Conservation (phyloP, 1,284 basidiomycete species). For the Marasmius oreades region DNA sequence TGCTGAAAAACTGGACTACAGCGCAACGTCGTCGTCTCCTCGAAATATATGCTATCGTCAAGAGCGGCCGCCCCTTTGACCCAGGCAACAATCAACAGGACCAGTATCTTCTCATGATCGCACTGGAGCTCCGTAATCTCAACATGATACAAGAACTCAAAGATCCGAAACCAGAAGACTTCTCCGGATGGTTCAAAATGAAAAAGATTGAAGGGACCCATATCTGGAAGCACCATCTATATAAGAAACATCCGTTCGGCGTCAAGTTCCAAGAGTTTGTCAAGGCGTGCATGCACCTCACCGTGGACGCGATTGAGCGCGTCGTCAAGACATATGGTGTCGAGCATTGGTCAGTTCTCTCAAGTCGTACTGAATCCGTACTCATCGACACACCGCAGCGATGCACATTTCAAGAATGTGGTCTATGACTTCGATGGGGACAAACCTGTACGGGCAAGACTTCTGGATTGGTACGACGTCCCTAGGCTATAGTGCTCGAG, state of each 20-base stretch:
- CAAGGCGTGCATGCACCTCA: neutral
- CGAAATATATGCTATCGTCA: conserved; percentile 1
- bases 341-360: conserved; percentile 1
- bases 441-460: neutral
- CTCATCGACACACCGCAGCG: neutral
- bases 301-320: neutral
- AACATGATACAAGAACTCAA: neutral
- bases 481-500: neutral
- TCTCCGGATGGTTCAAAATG: conserved; percentile 2
- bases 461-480: neutral
- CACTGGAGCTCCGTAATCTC: neutral
- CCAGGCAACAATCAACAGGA: neutral
- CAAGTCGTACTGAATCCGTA: neutral
- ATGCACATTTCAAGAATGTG: neutral
- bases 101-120: conserved; percentile 3
- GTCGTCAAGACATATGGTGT: conserved; percentile 1
- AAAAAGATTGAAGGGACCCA: neutral
- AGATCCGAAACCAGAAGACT: neutral
- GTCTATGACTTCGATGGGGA: neutral
- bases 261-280: neutral
- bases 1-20: neutral
- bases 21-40: neutral
- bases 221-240: neutral
- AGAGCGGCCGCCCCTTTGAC: neutral
- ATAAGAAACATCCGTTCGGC: conserved; percentile 7